Evolutionary conservation across 1,284 basidiomycete genomes (phyloP).

Genomic region (Ustilago cynodontis): DNA sequence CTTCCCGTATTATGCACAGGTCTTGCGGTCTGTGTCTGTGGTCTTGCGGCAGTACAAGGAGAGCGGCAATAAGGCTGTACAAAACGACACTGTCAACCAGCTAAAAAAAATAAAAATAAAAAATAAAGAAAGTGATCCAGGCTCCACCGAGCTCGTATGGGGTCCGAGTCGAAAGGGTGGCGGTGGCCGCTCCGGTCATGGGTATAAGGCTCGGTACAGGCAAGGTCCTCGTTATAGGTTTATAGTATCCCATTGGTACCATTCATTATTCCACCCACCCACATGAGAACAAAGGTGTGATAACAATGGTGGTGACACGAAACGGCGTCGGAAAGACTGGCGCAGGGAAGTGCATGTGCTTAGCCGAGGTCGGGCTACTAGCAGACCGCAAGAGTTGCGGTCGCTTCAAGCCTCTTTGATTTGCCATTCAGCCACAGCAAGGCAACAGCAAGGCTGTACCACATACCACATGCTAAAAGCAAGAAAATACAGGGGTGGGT

Average conservation of each 20-base stretch:
- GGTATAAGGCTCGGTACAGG: too few species aligned
- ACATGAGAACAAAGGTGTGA: not conserved
- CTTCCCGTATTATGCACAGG: not conserved
- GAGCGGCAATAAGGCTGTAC: not conserved
- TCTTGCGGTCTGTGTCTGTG: too few species aligned
- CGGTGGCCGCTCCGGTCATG: too few species aligned
- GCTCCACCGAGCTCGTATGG: too few species aligned
- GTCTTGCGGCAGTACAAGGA: not conserved
- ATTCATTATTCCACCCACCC: not conserved
- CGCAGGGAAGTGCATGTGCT: constrained; percentile 18
- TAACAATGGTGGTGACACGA: not conserved
- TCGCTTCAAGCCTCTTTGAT: not conserved
- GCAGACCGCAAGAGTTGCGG: not conserved
- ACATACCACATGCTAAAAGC: too few species aligned
- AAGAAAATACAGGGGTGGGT: too few species aligned
- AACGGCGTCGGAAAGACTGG: not conserved
- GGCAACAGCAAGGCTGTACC: too few species aligned
- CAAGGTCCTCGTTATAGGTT: too few species aligned
- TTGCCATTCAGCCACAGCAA: not conserved
- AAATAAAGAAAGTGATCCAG: too few species aligned
- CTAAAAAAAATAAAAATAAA: too few species aligned
- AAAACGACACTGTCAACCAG: too few species aligned
- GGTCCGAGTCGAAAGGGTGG: too few species aligned
- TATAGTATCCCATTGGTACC: not conserved
- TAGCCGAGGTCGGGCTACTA: constrained; percentile 2